phyloP scores from a whole-genome alignment of 1,284 basidiomycete genomes.

The Ustilago crameri region DNA sequence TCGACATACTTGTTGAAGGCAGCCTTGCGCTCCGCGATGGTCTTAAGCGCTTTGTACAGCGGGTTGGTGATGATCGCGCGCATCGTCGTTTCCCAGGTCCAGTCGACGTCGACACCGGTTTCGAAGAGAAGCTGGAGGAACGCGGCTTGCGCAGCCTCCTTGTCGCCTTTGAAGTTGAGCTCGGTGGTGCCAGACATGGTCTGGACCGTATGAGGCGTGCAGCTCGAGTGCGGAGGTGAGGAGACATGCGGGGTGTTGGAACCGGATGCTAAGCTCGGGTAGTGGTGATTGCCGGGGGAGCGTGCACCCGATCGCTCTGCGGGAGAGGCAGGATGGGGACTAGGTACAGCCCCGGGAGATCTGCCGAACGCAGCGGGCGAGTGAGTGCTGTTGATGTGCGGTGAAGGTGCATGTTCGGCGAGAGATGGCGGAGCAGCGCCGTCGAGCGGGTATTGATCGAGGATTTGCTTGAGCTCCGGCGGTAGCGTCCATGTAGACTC shows the following conservation, averaged over 20 bases:
- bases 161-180: constrained; percentile 74
- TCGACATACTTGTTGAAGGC: constrained; percentile 73
- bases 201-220: constrained; percentile 2
- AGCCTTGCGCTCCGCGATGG: constrained; percentile 91
- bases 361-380: constrained; percentile 16
- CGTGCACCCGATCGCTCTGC: neutral
- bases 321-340: constrained; percentile 18
- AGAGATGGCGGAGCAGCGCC: neutral
- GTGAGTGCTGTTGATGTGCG: constrained; percentile 7
- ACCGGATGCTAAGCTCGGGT: constrained; percentile 9
- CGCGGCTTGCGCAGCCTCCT: constrained; percentile 90
- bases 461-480: constrained; percentile 58
- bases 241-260: constrained; percentile 24
- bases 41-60: constrained; percentile 91
- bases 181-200: constrained; percentile 33
- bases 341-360: constrained; percentile 4
- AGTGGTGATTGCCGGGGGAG: constrained; percentile 9
- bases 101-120: constrained; percentile 86
- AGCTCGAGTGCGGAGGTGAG: neutral
- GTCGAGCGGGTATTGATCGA: constrained; percentile 50
- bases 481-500: constrained; percentile 64
- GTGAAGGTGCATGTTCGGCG: constrained; percentile 6
- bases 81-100: constrained; percentile 99
- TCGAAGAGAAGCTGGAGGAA: constrained; percentile 88
- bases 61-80: constrained; percentile 97